Percentiles rank a stretch among this genome's conserved stretches.
These are phyloP conservation scores for Exophiala sp. DNA, from an alignment of 2,329 filamentous ascomycete genomes.

Conservation along the genomic window DNA sequence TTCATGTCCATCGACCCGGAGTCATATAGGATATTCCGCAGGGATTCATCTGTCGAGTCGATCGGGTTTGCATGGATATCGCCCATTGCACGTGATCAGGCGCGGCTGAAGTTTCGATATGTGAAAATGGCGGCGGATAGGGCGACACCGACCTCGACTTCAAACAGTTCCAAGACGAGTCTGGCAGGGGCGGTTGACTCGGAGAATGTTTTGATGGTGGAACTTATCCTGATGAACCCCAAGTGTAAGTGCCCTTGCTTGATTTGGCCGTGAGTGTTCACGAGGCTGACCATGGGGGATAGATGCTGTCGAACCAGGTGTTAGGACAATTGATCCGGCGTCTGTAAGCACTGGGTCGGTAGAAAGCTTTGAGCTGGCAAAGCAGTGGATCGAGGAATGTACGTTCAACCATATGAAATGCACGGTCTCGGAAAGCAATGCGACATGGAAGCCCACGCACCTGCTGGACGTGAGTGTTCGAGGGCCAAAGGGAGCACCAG, in stretches of 20 bases:
- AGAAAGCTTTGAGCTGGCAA: constrained; percentile 27
- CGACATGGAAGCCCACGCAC: constrained; percentile 27
- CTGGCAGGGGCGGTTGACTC: constrained; percentile 3
- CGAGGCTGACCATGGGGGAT: neutral
- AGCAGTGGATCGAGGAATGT: constrained; percentile 28
- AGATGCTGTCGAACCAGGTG: constrained; percentile 29
- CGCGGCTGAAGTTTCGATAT: constrained; percentile 27
- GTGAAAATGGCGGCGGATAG: constrained; percentile 11
- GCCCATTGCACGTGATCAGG: constrained; percentile 28
- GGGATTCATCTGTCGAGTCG: constrained; percentile 11
- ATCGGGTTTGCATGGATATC: constrained; percentile 23
- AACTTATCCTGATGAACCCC: constrained; percentile 29
- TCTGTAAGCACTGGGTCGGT: constrained; percentile 24
- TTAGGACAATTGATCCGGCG: constrained; percentile 23
- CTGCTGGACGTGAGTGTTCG: constrained; percentile 27
- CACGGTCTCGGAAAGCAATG: constrained; percentile 19
- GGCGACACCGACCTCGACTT: constrained; percentile 9
- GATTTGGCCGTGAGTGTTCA: neutral
- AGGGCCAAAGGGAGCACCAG: constrained; percentile 22
- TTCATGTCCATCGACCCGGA: constrained; percentile 29
- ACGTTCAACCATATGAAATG: constrained; percentile 30
- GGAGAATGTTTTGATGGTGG: constrained; percentile 16
- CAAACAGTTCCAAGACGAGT: constrained; percentile 14
- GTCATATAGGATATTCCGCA: constrained; percentile 22
- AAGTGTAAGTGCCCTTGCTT: constrained; percentile 21